phyloP scores from a whole-genome alignment of 2,329 filamentous ascomycete genomes.

The Fusarium fujikuroi region DNA sequence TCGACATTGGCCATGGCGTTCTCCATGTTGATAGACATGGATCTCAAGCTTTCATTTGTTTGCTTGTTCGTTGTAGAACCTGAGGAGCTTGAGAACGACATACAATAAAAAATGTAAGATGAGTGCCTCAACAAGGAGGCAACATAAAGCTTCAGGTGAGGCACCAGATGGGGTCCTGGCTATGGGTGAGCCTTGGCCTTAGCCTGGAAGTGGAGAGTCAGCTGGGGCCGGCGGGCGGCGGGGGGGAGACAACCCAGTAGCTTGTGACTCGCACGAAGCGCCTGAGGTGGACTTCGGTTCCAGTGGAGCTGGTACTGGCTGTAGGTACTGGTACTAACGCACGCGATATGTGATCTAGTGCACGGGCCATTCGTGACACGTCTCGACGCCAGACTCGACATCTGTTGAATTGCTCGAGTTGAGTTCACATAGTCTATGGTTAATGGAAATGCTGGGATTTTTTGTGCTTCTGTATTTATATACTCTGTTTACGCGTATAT shows the following conservation, averaged over 20 bases:
- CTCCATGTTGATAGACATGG: conserved; percentile 45
- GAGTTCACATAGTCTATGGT: not conserved
- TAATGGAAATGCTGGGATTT: not conserved
- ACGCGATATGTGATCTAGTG: conserved; percentile 14
- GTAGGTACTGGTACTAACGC: not conserved
- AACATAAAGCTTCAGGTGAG: conserved; percentile 19
- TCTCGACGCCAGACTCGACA: conserved; percentile 9
- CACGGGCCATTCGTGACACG: conserved; percentile 28
- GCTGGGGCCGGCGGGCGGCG: conserved; percentile 35
- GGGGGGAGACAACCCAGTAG: conserved; percentile 6
- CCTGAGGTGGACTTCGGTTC: conserved; percentile 11
- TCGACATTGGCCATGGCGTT: conserved; percentile 68
- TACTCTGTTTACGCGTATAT: not conserved
- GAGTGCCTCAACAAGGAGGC: conserved; percentile 8
- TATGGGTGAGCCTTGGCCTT: conserved; percentile 1
- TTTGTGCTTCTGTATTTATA: not conserved
- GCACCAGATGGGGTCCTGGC: conserved; percentile 18
- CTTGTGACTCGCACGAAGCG: conserved; percentile 33
- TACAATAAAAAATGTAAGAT: not conserved
- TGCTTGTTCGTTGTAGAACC: not conserved
- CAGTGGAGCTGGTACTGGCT: conserved; percentile 14
- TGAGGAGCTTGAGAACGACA: not conserved
- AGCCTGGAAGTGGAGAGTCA: conserved; percentile 26
- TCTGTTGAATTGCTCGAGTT: conserved; percentile 5
- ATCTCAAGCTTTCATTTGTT: conserved; percentile 27